Evolutionary conservation across 2,329 filamentous ascomycete genomes (phyloP).

Genomic region (Beauveria rudraprayagi): DNA sequence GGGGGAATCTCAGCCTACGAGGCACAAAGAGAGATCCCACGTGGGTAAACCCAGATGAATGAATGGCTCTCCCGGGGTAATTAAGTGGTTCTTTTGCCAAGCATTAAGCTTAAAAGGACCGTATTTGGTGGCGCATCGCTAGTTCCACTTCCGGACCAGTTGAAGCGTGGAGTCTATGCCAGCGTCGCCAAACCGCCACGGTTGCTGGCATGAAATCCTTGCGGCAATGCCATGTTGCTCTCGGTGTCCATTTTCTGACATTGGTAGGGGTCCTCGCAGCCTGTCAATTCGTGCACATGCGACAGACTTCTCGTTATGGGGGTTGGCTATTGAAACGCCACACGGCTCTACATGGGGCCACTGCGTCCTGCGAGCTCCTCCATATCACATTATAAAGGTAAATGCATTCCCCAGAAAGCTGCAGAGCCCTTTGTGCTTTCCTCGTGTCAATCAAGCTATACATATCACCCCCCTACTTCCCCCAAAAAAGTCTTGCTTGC

Average conservation of each 20-base stretch:
- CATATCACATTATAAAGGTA: not conserved
- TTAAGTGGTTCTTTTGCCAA: not conserved
- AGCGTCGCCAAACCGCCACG: not conserved
- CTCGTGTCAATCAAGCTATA: not conserved
- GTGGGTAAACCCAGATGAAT: not conserved
- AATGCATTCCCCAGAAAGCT: not conserved
- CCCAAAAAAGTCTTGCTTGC: not conserved
- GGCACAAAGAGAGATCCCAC: not conserved
- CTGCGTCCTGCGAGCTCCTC: not conserved
- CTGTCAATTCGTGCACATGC: slow-evolving; percentile 8
- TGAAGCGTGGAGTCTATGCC: not conserved
- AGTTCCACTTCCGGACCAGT: slow-evolving; percentile 1
- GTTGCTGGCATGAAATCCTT: not conserved
- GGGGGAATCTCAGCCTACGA: not conserved
- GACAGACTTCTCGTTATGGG: slow-evolving; percentile 7
- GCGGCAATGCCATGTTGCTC: not conserved
- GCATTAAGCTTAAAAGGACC: slow-evolving; percentile 6
- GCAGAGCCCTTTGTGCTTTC: not conserved
- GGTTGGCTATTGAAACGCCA: slow-evolving; percentile 7
- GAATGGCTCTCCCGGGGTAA: not conserved
- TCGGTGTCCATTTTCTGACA: slow-evolving; percentile 7
- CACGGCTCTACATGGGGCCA: not conserved
- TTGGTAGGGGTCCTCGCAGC: not conserved
- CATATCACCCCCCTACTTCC: not conserved
- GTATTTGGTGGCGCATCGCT: slow-evolving; percentile 2